Percentiles rank a stretch among this genome's conserved stretches.
Evolutionary conservation across 139 green algal genomes (phyloP).

Genomic region (Chlorella sorokiniana): DNA sequence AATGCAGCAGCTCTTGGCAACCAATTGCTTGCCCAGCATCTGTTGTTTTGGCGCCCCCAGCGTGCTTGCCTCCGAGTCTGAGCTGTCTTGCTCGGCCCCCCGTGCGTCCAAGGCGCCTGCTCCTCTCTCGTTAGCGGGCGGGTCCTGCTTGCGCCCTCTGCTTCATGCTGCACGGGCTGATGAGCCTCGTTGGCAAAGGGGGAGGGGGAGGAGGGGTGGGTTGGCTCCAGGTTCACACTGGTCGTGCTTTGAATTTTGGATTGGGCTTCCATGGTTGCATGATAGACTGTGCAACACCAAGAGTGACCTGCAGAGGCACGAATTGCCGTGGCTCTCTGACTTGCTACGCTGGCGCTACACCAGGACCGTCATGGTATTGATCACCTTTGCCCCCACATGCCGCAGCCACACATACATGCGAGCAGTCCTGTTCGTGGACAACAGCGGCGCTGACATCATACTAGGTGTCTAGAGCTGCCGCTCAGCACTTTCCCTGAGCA

Average conservation of each 20-base stretch:
- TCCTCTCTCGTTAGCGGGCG: not conserved
- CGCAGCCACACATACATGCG: slow-evolving; percentile 55
- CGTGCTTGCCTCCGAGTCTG: not conserved
- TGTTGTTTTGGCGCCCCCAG: not conserved
- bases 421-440: slow-evolving; percentile 91
- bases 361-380: too few species aligned
- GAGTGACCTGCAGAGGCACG: too few species aligned
- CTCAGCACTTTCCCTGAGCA: not conserved
- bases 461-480: slow-evolving; percentile 41
- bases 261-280: too few species aligned
- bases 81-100: not conserved
- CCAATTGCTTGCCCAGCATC: not conserved
- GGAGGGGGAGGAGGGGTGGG: too few species aligned
- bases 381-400: not conserved
- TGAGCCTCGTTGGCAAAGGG: not conserved
- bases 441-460: slow-evolving; percentile 86
- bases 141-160: too few species aligned
- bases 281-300: too few species aligned
- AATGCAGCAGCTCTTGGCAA: not conserved
- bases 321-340: too few species aligned
- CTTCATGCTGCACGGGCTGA: not conserved
- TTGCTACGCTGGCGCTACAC: too few species aligned
- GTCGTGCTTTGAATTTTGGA: too few species aligned
- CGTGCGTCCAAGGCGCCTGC: not conserved
- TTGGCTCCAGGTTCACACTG: too few species aligned